A percentile compares a stretch with the other conserved stretches of the same genome.
phyloP scores from a whole-genome alignment of 1,139 yeast genomes.

The Chernovozyma aurita region DNA sequence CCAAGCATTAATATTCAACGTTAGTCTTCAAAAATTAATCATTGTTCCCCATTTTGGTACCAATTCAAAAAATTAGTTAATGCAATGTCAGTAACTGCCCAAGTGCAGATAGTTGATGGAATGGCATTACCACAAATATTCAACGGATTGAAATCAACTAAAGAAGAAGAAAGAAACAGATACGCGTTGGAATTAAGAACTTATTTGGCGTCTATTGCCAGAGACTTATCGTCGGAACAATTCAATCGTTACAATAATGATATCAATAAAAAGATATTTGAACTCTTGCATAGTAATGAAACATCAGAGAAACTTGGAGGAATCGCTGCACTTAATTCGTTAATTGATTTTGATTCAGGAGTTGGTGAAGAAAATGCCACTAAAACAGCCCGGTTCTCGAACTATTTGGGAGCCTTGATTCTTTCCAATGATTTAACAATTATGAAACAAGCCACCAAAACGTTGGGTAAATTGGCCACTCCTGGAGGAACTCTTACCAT shows the following conservation, averaged over 20 bases:
- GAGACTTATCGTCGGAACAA: slow-evolving; percentile 76
- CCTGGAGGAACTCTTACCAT: slow-evolving; percentile 89
- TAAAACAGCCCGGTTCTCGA: slow-evolving; percentile 86
- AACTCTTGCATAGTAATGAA: slow-evolving; percentile 73
- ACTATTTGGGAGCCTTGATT: slow-evolving; percentile 75
- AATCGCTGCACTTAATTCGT: slow-evolving; percentile 81
- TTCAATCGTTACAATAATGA: slow-evolving; percentile 78
- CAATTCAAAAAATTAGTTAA: too few relatives aligned
- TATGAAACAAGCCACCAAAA: slow-evolving; percentile 80
- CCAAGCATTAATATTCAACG: too few relatives aligned
- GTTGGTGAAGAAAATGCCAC: slow-evolving; percentile 75
- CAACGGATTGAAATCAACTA: slow-evolving; percentile 45
- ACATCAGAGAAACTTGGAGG: slow-evolving; percentile 80
- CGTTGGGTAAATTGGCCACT: slow-evolving; percentile 82
- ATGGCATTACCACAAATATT: slow-evolving; percentile 52
- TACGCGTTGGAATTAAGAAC: slow-evolving; percentile 66
- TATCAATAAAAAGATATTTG: slow-evolving; percentile 84
- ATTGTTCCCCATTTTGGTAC: too few relatives aligned
- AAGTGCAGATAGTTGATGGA: slow-evolving; percentile 42
- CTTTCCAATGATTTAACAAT: slow-evolving; percentile 80
- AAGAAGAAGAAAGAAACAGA: slow-evolving; percentile 48
- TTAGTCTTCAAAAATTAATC: too few relatives aligned
- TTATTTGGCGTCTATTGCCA: slow-evolving; percentile 64
- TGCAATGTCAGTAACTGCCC: slow-evolving; percentile 24
- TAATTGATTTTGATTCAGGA: slow-evolving; percentile 71